Conservation (phyloP, 208 protist genomes). For the Trypanosoma rangeli region DNA sequence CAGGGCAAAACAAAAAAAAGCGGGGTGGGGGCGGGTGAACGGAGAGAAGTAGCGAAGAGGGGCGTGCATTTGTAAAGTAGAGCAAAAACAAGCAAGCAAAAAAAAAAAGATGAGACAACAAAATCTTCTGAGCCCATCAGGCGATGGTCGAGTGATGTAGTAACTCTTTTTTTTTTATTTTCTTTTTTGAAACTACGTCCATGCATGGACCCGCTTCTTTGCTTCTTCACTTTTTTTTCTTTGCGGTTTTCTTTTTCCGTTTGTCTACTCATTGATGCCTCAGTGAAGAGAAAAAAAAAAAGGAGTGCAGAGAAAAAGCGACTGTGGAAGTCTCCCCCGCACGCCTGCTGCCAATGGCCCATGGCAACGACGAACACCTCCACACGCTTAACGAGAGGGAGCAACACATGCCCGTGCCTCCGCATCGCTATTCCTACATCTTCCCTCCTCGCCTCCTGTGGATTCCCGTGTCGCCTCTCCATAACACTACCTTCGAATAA, state of each 20-base stretch:
- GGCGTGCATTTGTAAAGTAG: background rate
- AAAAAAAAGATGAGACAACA: slow-evolving; percentile 17
- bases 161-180: too few relatives aligned
- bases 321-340: background rate
- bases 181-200: too few relatives aligned
- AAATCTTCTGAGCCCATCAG: background rate
- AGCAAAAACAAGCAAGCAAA: slow-evolving; percentile 11
- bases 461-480: too few relatives aligned
- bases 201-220: too few relatives aligned
- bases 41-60: background rate
- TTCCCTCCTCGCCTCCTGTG: background rate
- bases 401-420: too few relatives aligned
- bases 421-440: background rate
- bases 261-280: background rate
- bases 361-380: too few relatives aligned
- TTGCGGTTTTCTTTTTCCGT: background rate
- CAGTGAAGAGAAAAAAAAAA: background rate
- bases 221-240: background rate
- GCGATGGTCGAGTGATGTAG: too few relatives aligned
- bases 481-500: slow-evolving; percentile 33
- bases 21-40: background rate
- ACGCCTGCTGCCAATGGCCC: too few relatives aligned
- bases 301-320: background rate
- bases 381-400: too few relatives aligned
- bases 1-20: background rate